Percentiles rank a stretch among this genome's conserved stretches.
These are phyloP conservation scores for Pleurotus pulmonarius DNA, from an alignment of 768 basidiomycete species.

Conservation along the genomic window DNA sequence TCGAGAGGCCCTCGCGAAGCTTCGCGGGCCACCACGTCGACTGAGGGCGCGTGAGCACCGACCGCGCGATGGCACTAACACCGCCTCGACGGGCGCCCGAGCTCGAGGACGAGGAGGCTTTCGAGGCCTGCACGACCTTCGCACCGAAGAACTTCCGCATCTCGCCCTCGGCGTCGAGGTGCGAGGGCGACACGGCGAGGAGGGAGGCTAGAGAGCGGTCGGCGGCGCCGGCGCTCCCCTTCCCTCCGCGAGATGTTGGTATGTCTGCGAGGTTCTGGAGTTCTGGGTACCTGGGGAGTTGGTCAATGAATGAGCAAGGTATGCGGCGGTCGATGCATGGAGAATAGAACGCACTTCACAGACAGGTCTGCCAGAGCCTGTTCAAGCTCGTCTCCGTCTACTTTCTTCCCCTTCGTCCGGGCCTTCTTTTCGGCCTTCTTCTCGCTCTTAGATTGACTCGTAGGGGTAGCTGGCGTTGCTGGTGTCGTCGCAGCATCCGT, in stretches of 20 bases:
- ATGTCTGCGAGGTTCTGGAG: conserved; percentile 35
- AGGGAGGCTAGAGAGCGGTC: conserved; percentile 44
- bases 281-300: conserved; percentile 43
- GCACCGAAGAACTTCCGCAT: conserved; percentile 93
- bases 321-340: background rate
- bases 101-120: conserved; percentile 25
- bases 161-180: conserved; percentile 88
- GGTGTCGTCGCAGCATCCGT: conserved; percentile 9
- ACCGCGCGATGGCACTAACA: conserved; percentile 40
- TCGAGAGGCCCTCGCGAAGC: conserved; percentile 68
- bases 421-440: conserved; percentile 63
- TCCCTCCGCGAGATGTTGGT: conserved; percentile 10
- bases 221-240: conserved; percentile 17
- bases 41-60: conserved; percentile 75
- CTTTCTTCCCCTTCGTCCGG: conserved; percentile 62
- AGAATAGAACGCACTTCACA: conserved; percentile 47
- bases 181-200: conserved; percentile 72
- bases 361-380: conserved; percentile 82
- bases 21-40: conserved; percentile 71
- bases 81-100: conserved; percentile 35
- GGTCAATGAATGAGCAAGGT: background rate
- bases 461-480: conserved; percentile 12
- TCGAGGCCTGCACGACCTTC: conserved; percentile 73
- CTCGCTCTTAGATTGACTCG: conserved; percentile 31
- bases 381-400: conserved; percentile 76